Conservation (phyloP, 2,329 filamentous ascomycete genomes). For the Pseudopyricularia cyperi region DNA sequence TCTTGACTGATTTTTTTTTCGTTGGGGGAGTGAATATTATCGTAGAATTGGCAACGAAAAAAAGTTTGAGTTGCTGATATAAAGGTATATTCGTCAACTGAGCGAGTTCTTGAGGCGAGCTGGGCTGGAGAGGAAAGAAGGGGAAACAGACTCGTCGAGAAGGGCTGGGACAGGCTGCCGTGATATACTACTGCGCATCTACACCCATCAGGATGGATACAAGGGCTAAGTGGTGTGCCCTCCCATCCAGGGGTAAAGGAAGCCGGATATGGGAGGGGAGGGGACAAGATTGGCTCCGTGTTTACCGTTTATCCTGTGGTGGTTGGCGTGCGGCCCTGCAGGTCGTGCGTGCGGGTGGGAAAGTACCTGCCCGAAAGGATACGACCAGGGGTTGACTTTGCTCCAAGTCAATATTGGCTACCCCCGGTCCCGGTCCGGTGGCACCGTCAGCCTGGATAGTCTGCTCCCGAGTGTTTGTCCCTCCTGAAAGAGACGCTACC, state of each 20-base stretch:
- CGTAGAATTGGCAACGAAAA: background rate
- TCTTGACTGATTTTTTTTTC: slow-evolving; percentile 14
- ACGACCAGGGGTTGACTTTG: background rate
- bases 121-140: background rate
- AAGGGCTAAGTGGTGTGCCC: background rate
- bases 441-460: background rate
- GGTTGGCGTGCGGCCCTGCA: background rate
- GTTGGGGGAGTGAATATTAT: slow-evolving; percentile 2
- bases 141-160: background rate
- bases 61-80: background rate
- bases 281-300: background rate
- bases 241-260: background rate
- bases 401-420: background rate
- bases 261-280: background rate
- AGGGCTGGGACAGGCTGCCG: background rate
- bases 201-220: background rate
- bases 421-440: background rate
- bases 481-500: too few relatives aligned
- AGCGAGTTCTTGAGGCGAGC: background rate
- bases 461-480: too few relatives aligned
- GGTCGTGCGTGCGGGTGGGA: background rate
- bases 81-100: background rate
- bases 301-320: background rate
- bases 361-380: slow-evolving; percentile 2
- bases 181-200: background rate